Conservation (phyloP, 2,329 filamentous ascomycete genomes). For the Rutstroemia sp. region DNA sequence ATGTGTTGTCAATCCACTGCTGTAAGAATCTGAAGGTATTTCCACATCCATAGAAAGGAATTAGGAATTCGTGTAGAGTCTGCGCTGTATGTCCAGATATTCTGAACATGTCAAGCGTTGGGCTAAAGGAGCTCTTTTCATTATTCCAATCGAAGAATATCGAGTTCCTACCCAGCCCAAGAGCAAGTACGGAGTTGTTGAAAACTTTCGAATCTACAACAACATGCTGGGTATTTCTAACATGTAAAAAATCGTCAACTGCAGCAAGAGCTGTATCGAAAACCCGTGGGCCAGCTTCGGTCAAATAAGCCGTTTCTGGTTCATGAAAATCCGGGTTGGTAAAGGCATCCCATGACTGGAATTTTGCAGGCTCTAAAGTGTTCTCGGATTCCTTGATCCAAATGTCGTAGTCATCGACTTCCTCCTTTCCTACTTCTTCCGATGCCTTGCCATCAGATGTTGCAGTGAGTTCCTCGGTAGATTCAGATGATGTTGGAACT, state of each 20-base stretch:
- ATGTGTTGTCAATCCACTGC: slow-evolving; percentile 25
- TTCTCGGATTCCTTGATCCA: slow-evolving; percentile 40
- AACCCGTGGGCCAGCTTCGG: slow-evolving; percentile 57
- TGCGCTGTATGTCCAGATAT: slow-evolving; percentile 44
- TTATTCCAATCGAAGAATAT: slow-evolving; percentile 59
- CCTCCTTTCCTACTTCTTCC: slow-evolving; percentile 21
- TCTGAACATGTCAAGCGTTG: slow-evolving; percentile 39
- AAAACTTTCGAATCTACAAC: slow-evolving; percentile 44
- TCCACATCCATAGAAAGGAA: slow-evolving; percentile 30
- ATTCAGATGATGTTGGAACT: slow-evolving; percentile 3
- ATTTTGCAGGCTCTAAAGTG: slow-evolving; percentile 28
- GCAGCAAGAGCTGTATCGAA: slow-evolving; percentile 56
- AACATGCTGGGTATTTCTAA: slow-evolving; percentile 33
- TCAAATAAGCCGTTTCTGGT: slow-evolving; percentile 47
- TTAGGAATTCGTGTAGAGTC: slow-evolving; percentile 39
- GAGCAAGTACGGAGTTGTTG: slow-evolving; percentile 50
- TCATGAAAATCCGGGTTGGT: slow-evolving; percentile 35
- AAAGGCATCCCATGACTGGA: slow-evolving; percentile 67
- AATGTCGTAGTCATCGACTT: slow-evolving; percentile 29
- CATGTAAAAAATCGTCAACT: slow-evolving; percentile 33
- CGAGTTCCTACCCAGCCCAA: slow-evolving; percentile 65
- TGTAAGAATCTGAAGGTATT: slow-evolving; percentile 28
- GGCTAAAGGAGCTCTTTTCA: slow-evolving; percentile 44
- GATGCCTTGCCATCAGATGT: slow-evolving; percentile 1
- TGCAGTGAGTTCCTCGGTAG: slow-evolving; percentile 3